These are phyloP conservation scores for Exophiala spinifera DNA, from an alignment of 2,329 filamentous ascomycete genomes.

Conservation along the genomic window DNA sequence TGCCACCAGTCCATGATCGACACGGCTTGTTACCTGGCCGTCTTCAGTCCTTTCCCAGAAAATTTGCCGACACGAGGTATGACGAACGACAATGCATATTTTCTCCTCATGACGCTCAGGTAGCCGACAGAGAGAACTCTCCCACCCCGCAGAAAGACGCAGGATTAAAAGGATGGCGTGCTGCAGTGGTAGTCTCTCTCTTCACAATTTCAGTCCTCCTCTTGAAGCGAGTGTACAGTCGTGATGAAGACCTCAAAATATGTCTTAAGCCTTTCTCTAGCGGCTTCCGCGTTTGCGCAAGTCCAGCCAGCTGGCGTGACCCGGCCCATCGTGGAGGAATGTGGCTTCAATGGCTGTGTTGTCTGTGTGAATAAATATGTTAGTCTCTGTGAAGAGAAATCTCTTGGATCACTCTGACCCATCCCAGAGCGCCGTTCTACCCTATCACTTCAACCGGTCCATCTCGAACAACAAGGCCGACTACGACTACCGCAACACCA, in stretches of 20 bases:
- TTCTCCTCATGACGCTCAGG: not conserved
- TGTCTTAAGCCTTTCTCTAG: constrained; percentile 11
- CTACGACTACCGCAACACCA: constrained; percentile 34
- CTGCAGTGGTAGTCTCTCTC: not conserved
- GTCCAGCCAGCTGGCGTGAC: constrained; percentile 29
- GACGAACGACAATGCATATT: not conserved
- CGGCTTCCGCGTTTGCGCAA: constrained; percentile 26
- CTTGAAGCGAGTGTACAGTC: not conserved
- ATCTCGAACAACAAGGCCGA: constrained; percentile 29
- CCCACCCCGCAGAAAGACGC: not conserved
- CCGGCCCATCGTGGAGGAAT: constrained; percentile 33
- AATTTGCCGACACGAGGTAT: not conserved
- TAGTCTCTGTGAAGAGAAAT: constrained; percentile 3
- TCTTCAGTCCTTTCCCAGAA: not conserved
- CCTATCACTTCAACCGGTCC: constrained; percentile 40
- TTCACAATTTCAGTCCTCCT: not conserved
- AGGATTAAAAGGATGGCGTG: not conserved
- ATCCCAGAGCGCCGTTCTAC: constrained; percentile 29
- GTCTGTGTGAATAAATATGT: constrained; percentile 42
- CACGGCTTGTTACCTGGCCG: not conserved
- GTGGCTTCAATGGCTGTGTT: constrained; percentile 32
- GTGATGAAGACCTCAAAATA: constrained; percentile 6
- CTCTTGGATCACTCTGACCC: not conserved
- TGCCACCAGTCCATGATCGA: not conserved
- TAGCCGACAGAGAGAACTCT: not conserved